Evolutionary conservation across 192 early-diverging fungal genomes (phyloP).

Genomic region (Backusella liffmaniae): DNA sequence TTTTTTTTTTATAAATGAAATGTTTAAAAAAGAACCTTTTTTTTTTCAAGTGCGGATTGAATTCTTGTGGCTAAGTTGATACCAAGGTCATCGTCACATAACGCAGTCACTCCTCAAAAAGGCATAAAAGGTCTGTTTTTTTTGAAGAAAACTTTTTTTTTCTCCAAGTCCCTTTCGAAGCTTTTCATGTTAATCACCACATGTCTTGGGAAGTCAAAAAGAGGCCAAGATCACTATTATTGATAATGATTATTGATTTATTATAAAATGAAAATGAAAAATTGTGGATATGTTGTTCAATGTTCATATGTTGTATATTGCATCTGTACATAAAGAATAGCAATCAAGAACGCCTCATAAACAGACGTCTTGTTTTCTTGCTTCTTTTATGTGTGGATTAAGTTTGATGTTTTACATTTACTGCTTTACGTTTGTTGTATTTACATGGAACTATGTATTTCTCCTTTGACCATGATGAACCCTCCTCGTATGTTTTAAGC

Average conservation of each 20-base stretch:
- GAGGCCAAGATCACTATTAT: slow-evolving; percentile 4
- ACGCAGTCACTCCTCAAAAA: neutral
- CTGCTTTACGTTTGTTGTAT: too few relatives aligned
- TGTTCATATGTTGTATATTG: neutral
- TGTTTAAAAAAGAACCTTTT: neutral
- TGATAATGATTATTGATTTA: neutral
- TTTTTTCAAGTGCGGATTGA: neutral
- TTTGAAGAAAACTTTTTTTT: slow-evolving; percentile 2
- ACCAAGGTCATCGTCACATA: neutral
- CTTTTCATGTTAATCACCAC: slow-evolving; percentile 1
- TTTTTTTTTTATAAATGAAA: neutral
- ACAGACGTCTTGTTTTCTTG: too few relatives aligned
- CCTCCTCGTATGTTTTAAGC: too few relatives aligned
- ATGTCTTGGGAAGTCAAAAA: slow-evolving; percentile 17
- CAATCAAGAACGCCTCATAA: too few relatives aligned
- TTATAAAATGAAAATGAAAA: slow-evolving; percentile 11
- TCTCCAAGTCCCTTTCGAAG: slow-evolving; percentile 11
- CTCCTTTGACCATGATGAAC: too few relatives aligned
- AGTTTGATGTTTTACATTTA: too few relatives aligned
- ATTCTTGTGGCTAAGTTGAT: slow-evolving; percentile 7
- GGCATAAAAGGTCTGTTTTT: neutral
- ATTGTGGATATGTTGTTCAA: neutral
- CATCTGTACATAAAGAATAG: too few relatives aligned
- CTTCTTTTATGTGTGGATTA: too few relatives aligned
- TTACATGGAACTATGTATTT: too few relatives aligned